A percentile compares a stretch with the other conserved stretches of the same genome.
Evolutionary conservation across 129 eudicot genomes (phyloP).

Genomic region (Smallanthus sonchifolius): DNA sequence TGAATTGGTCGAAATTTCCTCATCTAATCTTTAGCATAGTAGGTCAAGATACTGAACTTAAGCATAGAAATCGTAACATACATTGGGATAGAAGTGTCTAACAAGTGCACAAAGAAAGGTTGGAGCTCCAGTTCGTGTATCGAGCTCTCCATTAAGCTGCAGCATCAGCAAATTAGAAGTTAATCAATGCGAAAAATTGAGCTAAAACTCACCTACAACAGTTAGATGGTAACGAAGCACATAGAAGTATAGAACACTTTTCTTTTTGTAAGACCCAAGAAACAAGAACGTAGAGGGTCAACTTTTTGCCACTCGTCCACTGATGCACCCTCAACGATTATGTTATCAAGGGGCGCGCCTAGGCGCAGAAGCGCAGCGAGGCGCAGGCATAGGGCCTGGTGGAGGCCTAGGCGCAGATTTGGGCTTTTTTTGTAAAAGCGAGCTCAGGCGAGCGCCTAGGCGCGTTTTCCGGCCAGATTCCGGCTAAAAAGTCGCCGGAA

Average conservation of each 20-base stretch:
- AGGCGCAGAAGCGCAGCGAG: too few species aligned
- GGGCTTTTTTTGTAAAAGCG: too few species aligned
- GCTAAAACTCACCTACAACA: neutral
- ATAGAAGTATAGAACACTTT: neutral
- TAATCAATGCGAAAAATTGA: neutral
- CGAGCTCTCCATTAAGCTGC: conserved; percentile 88
- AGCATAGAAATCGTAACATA: conserved; percentile 24
- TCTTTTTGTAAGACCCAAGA: neutral
- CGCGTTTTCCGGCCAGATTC: too few species aligned
- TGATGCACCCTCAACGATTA: neutral
- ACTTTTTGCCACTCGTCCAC: neutral
- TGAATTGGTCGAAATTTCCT: neutral
- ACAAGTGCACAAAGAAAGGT: conserved; percentile 50
- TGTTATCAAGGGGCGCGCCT: too few species aligned
- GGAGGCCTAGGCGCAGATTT: too few species aligned
- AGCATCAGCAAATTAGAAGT: conserved; percentile 7
- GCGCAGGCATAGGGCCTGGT: too few species aligned
- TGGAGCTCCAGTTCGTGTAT: conserved; percentile 76
- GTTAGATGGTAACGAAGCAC: neutral
- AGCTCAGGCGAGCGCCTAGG: too few species aligned
- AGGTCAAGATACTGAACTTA: neutral
- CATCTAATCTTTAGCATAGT: neutral
- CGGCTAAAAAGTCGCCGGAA: too few species aligned
- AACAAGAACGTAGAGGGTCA: neutral
- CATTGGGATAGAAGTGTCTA: conserved; percentile 67